Evolutionary conservation across 345 rosid genomes (phyloP).

Genomic region (Melaleuca quinquenervia): DNA sequence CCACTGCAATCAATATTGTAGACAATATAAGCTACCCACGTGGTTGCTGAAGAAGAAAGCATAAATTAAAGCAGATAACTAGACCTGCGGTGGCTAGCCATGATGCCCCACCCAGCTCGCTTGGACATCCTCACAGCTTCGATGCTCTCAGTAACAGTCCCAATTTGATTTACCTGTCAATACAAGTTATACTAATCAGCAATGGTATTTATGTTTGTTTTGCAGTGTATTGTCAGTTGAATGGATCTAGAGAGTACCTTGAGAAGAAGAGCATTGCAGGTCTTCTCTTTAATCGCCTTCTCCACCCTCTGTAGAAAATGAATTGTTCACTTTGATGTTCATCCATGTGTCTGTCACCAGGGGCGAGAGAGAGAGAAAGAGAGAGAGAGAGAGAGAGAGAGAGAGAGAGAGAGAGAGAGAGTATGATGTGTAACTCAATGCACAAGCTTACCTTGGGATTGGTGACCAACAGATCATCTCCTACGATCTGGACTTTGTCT

Average conservation of each 20-base stretch:
- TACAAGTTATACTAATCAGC: not conserved
- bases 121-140: conserved; percentile 97
- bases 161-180: conserved; percentile 91
- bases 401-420: not conserved
- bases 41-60: not conserved
- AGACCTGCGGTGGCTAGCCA: conserved; percentile 88
- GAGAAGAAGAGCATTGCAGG: conserved; percentile 94
- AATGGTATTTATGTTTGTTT: not conserved
- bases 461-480: conserved; percentile 67
- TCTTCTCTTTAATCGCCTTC: conserved; percentile 75
- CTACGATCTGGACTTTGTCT: conserved; percentile 51
- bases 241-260: conserved; percentile 31
- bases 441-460: conserved; percentile 41
- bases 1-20: conserved; percentile 36
- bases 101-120: conserved; percentile 93
- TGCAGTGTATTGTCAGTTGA: not conserved
- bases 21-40: not conserved
- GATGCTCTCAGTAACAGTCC: conserved; percentile 90
- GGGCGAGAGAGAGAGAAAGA: not conserved
- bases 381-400: not conserved
- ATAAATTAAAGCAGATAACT: not conserved
- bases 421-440: not conserved
- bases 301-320: conserved; percentile 58
- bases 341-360: rapidly evolving
- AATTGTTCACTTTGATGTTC: not conserved